Base-by-base conservation (phyloP, 2,329 filamentous ascomycete genomes). In the Cordyceps fumosorosea region DNA sequence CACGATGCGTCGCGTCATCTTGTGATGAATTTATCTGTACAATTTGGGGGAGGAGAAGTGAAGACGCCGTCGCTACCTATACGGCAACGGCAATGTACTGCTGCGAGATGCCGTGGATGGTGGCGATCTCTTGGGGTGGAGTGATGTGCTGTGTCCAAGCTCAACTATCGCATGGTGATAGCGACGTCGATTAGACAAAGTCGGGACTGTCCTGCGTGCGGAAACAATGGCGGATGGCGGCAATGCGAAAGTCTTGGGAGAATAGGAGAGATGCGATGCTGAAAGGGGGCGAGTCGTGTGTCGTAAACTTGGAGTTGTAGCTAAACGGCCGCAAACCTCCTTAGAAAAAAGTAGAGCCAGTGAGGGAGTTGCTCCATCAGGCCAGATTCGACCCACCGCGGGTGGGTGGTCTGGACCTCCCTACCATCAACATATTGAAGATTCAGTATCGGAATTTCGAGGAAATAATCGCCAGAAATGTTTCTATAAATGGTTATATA, bases 1-100 rank as follows among this genome's bases (percentile, higher is more conserved):
- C 47, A 63, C 62, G 12, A 63, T 63, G 20, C 66, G 66, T 62
- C 66, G 65, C 58, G 66, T 68, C 66, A 67, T 67, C 6, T 62
- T 67, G 65, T 54, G 50, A 48, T 54, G 22, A 40, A 29, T 26
- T 24, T 24, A 6, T 24, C 22, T 53, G 26, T 44, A 8, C 12
- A 40, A 18, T 22, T 5, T 1, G 18, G 18, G 3, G 56, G 48
- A 42, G 34, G 32, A n/a, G 7, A 20, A 20, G 16, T 4, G 22
- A 32, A 60, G 11, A 10, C 12, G 18, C n/a, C 47, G 45, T 52
- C 34, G 24, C 48, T 52, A 29, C 20, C 48, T 52, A 29, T 20
- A 44, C 47, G 32, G 56, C 56, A 24, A 32, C n/a, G 37, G 40
- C 24, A 20, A 34, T 37, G 29, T 53, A 47, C 26, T 37, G 58